A percentile compares a stretch with the other conserved stretches of the same genome.
Evolutionary conservation across 1,284 basidiomycete genomes (phyloP).

Genomic region (Cystobasidium sp.): DNA sequence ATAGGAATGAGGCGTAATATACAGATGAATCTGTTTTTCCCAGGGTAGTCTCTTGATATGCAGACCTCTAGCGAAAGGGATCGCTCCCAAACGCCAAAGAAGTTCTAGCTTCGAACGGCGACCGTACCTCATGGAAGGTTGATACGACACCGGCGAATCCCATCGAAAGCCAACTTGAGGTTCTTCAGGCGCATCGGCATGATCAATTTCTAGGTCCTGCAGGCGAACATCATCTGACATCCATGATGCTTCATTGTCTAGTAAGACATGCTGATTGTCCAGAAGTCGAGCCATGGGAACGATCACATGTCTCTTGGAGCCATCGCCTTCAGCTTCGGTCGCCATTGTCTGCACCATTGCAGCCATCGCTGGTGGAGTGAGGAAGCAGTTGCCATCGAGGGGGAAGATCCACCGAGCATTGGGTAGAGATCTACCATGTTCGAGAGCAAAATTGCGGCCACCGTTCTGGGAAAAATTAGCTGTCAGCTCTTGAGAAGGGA

Average conservation of each 20-base stretch:
- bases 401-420: conserved; percentile 55
- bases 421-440: conserved; percentile 52
- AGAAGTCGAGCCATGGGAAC: conserved; percentile 55
- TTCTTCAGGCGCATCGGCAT: conserved; percentile 53
- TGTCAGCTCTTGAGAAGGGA: background rate
- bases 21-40: conserved; percentile 52
- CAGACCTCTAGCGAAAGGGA: conserved; percentile 52
- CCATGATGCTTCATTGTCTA: conserved; percentile 38
- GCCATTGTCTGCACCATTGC: conserved; percentile 51
- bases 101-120: conserved; percentile 55
- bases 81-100: conserved; percentile 55
- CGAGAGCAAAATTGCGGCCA: conserved; percentile 55
- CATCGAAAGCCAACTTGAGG: conserved; percentile 56
- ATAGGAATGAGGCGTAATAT: conserved; percentile 51
- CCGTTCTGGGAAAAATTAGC: conserved; percentile 51
- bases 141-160: conserved; percentile 53
- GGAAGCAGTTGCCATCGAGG: conserved; percentile 56
- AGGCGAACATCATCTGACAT: background rate
- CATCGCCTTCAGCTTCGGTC: conserved; percentile 46
- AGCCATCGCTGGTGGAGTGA: conserved; percentile 53
- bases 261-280: conserved; percentile 47
- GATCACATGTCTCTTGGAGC: conserved; percentile 50
- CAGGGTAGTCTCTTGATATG: conserved; percentile 52
- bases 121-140: conserved; percentile 55
- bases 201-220: conserved; percentile 2